A percentile compares a stretch with the other conserved stretches of the same genome.
Conservation (phyloP, 176 grass and related monocot species). For the Alloteropsis semialata region DNA sequence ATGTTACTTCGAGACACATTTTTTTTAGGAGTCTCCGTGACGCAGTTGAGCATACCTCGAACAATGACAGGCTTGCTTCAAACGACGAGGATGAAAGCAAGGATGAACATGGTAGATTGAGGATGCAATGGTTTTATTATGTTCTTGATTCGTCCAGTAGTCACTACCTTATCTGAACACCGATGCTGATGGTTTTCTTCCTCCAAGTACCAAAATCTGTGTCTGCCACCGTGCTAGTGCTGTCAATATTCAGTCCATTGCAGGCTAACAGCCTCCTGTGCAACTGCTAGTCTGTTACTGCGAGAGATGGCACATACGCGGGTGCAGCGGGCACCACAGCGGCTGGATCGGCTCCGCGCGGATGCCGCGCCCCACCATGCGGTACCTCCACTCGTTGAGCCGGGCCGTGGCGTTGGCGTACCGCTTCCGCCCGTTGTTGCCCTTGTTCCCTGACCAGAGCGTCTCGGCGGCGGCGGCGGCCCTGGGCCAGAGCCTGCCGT, state of each 20-base stretch:
- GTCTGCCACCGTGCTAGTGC: not conserved
- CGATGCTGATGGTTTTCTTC: not conserved
- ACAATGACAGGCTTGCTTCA: not conserved
- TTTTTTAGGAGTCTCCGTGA: too few relatives aligned
- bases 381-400: slow-evolving; percentile 72
- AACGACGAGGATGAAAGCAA: not conserved
- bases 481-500: slow-evolving; percentile 77
- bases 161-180: not conserved
- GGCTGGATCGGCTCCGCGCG: slow-evolving; percentile 85
- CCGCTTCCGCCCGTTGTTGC: slow-evolving; percentile 57
- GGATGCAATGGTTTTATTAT: slow-evolving; percentile 6
- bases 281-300: slow-evolving; percentile 18
- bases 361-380: slow-evolving; percentile 86
- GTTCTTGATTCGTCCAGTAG: not conserved
- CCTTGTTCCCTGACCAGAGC: slow-evolving; percentile 91
- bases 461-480: slow-evolving; percentile 70
- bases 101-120: not conserved
- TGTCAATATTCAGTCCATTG: not conserved
- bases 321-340: slow-evolving; percentile 68
- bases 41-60: not conserved
- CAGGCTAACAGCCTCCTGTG: not conserved
- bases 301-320: slow-evolving; percentile 74
- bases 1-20: not conserved
- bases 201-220: not conserved
- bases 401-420: slow-evolving; percentile 70